Conservation (phyloP, 139 green algal species). For the Coccomyxa sp. region DNA sequence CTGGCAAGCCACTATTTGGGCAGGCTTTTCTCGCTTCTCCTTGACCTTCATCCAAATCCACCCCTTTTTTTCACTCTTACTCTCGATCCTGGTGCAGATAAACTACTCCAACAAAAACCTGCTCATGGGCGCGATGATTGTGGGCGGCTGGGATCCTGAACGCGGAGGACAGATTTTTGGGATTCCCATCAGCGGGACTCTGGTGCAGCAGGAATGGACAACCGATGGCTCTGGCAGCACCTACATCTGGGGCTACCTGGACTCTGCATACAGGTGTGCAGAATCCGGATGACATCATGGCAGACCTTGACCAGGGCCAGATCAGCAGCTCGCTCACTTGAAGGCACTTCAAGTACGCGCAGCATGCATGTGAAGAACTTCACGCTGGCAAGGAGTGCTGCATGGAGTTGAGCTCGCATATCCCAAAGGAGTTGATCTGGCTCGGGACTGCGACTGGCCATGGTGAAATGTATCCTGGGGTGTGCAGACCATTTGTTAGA, state of each 20-base stretch:
- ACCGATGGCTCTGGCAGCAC: slow-evolving; percentile 86
- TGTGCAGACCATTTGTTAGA: too few relatives aligned
- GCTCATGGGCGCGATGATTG: slow-evolving; percentile 89
- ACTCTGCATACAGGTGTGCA: slow-evolving; percentile 67
- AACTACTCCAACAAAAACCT: slow-evolving; percentile 89
- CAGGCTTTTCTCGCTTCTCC: background rate
- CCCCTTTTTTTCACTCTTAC: background rate
- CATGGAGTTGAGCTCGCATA: background rate
- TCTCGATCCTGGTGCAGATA: slow-evolving; percentile 47
- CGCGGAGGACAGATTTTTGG: slow-evolving; percentile 81
- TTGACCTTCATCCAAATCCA: background rate
- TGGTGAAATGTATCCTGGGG: too few relatives aligned
- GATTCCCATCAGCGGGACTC: slow-evolving; percentile 83
- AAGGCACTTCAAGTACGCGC: background rate
- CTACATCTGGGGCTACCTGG: slow-evolving; percentile 87
- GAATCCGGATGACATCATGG: background rate
- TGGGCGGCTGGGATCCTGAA: slow-evolving; percentile 86
- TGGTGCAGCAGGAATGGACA: slow-evolving; percentile 71
- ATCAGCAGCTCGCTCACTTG: background rate
- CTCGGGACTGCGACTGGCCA: too few relatives aligned
- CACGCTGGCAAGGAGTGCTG: background rate
- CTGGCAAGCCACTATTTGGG: background rate
- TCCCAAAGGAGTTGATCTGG: background rate
- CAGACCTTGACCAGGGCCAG: background rate
- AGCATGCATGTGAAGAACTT: background rate